Evolutionary conservation across 2,329 filamentous ascomycete species (phyloP).

Genomic region (Talaromyces sp.): DNA sequence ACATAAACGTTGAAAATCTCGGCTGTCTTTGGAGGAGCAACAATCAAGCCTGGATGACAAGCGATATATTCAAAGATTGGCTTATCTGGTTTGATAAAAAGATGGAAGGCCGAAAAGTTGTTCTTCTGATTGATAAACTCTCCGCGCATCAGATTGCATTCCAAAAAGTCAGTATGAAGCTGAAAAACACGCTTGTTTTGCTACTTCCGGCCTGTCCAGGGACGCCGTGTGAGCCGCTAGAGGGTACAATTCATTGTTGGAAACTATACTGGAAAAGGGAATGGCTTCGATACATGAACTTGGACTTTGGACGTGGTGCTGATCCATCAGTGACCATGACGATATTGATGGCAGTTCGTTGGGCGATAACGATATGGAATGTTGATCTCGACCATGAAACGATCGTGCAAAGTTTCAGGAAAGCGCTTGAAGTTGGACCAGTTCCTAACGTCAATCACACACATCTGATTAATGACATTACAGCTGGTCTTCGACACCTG

Average conservation of each 20-base stretch:
- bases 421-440: constrained; percentile 5
- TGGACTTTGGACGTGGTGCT: constrained; percentile 3
- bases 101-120: constrained; percentile 20
- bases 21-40: constrained; percentile 26
- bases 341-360: constrained; percentile 18
- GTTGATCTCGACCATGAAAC: constrained; percentile 6
- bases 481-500: constrained; percentile 9
- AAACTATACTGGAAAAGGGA: constrained; percentile 15
- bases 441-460: neutral
- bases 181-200: constrained; percentile 20
- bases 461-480: constrained; percentile 8
- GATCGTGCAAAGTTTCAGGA: constrained; percentile 17
- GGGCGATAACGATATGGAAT: constrained; percentile 16
- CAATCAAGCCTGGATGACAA: constrained; percentile 25
- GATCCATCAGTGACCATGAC: constrained; percentile 11
- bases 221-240: constrained; percentile 18
- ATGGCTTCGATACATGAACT: constrained; percentile 14
- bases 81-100: constrained; percentile 17
- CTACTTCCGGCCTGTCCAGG: constrained; percentile 18
- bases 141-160: constrained; percentile 19
- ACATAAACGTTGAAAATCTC: constrained; percentile 25
- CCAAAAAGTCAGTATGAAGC: constrained; percentile 4
- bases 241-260: constrained; percentile 18
- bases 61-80: constrained; percentile 23
- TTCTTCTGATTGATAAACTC: constrained; percentile 23